Evolutionary conservation across 2,329 filamentous ascomycete genomes (phyloP).

Genomic region (Colletotrichum zoysiae): DNA sequence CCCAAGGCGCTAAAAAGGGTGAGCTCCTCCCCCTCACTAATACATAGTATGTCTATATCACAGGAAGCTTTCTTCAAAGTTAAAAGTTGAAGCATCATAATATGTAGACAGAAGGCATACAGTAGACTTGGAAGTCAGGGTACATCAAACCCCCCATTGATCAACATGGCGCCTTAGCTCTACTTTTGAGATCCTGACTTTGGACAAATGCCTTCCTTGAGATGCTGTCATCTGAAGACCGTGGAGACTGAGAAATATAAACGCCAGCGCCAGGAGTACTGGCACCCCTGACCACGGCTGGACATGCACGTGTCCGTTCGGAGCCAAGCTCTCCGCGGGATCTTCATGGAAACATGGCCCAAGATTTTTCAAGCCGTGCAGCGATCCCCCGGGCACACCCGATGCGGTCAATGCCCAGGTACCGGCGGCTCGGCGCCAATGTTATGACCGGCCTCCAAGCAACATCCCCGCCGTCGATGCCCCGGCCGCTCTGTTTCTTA

Average conservation of each 20-base stretch:
- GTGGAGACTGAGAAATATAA: neutral
- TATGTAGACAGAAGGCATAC: conserved; percentile 8
- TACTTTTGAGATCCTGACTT: neutral
- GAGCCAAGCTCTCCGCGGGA: conserved; percentile 25
- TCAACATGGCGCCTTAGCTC: conserved; percentile 19
- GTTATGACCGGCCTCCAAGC: conserved; percentile 24
- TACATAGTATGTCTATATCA: neutral
- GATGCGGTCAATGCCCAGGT: conserved; percentile 22
- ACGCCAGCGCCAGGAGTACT: neutral
- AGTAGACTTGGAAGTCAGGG: neutral
- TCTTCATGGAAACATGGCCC: neutral
- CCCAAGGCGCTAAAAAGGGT: conserved; percentile 13
- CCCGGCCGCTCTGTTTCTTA: conserved; percentile 30
- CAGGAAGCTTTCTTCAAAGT: conserved; percentile 24
- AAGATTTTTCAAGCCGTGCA: neutral
- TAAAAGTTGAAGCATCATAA: conserved; percentile 4
- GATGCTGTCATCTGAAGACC: conserved; percentile 28
- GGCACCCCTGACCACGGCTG: neutral
- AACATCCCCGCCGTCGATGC: conserved; percentile 34
- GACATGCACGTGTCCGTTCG: conserved; percentile 16
- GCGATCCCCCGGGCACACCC: conserved; percentile 4
- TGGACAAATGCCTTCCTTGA: neutral
- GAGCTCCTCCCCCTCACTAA: neutral
- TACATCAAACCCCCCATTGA: conserved; percentile 19
- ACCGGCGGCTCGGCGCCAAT: conserved; percentile 36